These are phyloP conservation scores for Rehmannia glutinosa DNA, from an alignment of 257 asterid species.

Conservation along the genomic window DNA sequence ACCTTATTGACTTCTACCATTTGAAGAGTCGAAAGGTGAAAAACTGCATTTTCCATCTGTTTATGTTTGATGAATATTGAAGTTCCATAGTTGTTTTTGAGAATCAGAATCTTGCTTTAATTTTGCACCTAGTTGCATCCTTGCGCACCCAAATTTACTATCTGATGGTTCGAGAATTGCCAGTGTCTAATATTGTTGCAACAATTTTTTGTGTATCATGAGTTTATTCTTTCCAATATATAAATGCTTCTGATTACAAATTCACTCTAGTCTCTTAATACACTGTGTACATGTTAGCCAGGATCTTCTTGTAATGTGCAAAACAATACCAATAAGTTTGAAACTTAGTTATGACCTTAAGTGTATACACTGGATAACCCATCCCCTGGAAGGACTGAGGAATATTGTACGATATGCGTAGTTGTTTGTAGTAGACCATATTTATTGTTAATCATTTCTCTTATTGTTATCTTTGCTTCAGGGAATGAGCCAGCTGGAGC, in stretches of 20 bases:
- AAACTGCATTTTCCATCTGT: constrained; percentile 6
- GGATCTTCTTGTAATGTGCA: constrained; percentile 3
- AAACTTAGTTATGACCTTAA: constrained; percentile 3
- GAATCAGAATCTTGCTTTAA: neutral
- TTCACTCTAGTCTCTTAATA: neutral
- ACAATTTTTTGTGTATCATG: neutral
- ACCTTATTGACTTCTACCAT: constrained; percentile 96
- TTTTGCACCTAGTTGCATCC: neutral
- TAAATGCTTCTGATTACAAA: neutral
- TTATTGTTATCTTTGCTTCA: constrained; percentile 21
- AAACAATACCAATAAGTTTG: too few species aligned
- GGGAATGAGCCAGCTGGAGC: constrained; percentile 99
- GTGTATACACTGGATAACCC: neutral
- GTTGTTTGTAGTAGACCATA: constrained; percentile 9
- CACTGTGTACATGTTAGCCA: neutral
- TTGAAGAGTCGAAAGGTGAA: constrained; percentile 93
- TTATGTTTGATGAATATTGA: constrained; percentile 11
- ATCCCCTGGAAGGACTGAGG: neutral
- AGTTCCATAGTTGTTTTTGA: neutral
- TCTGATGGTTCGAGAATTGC: neutral
- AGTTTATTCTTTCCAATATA: neutral
- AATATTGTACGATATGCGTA: neutral
- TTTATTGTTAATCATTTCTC: neutral
- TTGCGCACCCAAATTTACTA: neutral
- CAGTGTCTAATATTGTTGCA: neutral